Percentiles rank a stretch among this genome's conserved stretches.
These are phyloP conservation scores for Diaporthe citrichinensis DNA, from an alignment of 2,329 filamentous ascomycete species.

Conservation along the genomic window DNA sequence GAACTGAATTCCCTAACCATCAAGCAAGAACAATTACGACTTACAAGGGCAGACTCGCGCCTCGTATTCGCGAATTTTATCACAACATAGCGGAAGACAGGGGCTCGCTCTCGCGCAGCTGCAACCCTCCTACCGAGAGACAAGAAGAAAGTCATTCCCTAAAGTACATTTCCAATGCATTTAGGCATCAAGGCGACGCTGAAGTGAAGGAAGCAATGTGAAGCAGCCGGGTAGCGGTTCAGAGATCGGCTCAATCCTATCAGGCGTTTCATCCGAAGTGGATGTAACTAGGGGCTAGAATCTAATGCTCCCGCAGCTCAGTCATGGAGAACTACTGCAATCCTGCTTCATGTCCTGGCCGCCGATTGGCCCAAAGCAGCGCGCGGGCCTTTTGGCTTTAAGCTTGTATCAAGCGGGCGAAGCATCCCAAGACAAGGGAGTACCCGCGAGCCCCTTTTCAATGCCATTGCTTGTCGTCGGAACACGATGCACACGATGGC, in stretches of 20 bases:
- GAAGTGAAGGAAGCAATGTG: background rate
- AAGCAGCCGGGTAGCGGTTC: slow-evolving; percentile 2
- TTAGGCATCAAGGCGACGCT: background rate
- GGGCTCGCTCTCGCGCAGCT: background rate
- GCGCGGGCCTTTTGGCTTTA: background rate
- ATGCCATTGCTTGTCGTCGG: background rate
- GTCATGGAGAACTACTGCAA: background rate
- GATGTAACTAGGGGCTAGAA: slow-evolving; percentile 23
- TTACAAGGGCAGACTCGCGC: background rate
- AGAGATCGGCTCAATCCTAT: slow-evolving; percentile 17
- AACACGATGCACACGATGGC: background rate
- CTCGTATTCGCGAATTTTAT: background rate
- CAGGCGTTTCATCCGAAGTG: slow-evolving; percentile 18
- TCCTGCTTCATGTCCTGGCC: background rate
- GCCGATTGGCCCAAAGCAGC: background rate
- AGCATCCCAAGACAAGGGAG: slow-evolving; percentile 6
- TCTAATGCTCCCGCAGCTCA: background rate
- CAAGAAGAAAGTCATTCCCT: background rate
- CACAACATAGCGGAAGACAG: too few relatives aligned
- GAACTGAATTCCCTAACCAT: background rate
- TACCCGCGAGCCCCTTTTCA: slow-evolving; percentile 10
- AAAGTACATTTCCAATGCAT: rapidly evolving
- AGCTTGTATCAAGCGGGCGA: slow-evolving; percentile 14
- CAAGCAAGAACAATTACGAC: too few relatives aligned
- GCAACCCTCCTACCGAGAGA: too few relatives aligned